Percentiles rank a stretch among this genome's conserved stretches.
Conservation (phyloP, 2,329 filamentous ascomycete genomes). For the Pseudocercospora musae region DNA sequence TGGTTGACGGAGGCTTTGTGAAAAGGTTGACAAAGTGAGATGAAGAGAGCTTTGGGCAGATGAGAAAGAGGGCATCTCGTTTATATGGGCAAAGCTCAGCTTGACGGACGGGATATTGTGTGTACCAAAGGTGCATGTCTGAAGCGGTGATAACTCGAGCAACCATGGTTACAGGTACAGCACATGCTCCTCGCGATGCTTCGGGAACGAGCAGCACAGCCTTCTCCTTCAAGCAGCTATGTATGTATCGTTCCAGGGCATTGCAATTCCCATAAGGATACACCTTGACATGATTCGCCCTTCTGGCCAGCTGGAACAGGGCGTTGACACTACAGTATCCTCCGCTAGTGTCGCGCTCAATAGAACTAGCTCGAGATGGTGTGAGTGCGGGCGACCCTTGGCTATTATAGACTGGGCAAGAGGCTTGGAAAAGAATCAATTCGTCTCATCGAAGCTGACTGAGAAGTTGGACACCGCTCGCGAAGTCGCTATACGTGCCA, state of each 20-base stretch:
- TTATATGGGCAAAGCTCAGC: no score
- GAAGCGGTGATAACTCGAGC: no score
- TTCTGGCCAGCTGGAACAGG: neutral
- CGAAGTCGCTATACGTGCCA: neutral
- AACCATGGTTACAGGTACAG: no score
- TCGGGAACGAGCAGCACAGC: neutral
- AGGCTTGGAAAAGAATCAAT: neutral
- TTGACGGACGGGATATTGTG: no score
- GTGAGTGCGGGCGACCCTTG: neutral
- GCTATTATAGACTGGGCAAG: neutral
- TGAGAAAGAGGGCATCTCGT: no score
- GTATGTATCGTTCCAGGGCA: neutral
- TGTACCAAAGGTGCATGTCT: no score
- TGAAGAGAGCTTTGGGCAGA: no score
- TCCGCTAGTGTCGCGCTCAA: neutral
- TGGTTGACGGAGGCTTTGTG: no score
- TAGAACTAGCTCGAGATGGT: neutral
- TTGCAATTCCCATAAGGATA: neutral
- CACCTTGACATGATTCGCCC: neutral
- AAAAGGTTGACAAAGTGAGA: no score
- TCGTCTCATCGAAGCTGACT: neutral
- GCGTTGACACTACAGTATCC: neutral
- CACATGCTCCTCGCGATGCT: neutral
- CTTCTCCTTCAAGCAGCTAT: neutral
- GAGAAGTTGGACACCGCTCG: neutral